Conservation (phyloP, 805 yeast genomes). For the Cyberlindnera bimundalis region DNA sequence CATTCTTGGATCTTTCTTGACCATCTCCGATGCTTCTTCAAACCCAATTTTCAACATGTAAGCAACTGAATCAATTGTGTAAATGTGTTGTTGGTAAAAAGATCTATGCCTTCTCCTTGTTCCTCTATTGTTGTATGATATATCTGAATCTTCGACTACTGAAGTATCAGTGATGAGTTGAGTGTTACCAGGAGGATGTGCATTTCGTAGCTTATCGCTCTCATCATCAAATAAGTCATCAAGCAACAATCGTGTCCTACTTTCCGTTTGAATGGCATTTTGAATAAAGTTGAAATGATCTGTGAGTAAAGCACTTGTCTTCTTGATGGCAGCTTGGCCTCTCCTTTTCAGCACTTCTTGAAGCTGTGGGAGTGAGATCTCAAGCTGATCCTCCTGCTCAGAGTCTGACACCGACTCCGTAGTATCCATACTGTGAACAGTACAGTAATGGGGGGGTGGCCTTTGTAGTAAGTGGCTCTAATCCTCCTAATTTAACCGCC, state of each 20-base stretch:
- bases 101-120: constrained; percentile 20
- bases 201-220: not conserved
- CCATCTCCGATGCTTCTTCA: constrained; percentile 23
- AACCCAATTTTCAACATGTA: constrained; percentile 18
- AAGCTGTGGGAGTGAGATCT: constrained; percentile 7
- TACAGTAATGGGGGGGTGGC: no score
- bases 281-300: not conserved
- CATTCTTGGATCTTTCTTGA: constrained; percentile 21
- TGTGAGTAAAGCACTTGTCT: not conserved
- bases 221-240: constrained; percentile 11
- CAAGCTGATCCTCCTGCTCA: constrained; percentile 12
- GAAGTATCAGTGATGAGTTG: not conserved
- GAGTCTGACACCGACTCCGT: constrained; percentile 11
- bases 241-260: not conserved
- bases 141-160: not conserved
- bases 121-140: constrained; percentile 9
- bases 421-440: no score
- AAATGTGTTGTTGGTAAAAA: constrained; percentile 26
- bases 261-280: not conserved
- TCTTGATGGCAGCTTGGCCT: constrained; percentile 4
- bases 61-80: constrained; percentile 25
- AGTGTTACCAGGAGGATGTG: not conserved
- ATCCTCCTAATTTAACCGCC: no score
- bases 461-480: no score
- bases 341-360: not conserved